phyloP scores from a whole-genome alignment of 768 basidiomycete genomes.

The Grammothele lineata region DNA sequence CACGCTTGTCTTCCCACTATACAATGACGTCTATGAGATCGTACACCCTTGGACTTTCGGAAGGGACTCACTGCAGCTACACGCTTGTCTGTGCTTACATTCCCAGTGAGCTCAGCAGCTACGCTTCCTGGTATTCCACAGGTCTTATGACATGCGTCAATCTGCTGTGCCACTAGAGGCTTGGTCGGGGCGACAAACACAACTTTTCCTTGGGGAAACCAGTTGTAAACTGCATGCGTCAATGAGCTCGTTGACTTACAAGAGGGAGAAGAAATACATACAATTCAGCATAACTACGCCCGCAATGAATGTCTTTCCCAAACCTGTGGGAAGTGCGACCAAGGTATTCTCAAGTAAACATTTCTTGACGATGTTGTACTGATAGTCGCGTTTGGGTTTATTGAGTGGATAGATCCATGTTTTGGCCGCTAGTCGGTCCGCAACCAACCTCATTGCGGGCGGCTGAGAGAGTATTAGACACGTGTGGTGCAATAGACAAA shows the following conservation, averaged over 20 bases:
- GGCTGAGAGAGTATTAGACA: no score
- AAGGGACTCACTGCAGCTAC: conserved; percentile 55
- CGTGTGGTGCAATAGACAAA: background rate
- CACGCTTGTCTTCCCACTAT: conserved; percentile 80
- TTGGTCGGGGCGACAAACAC: conserved; percentile 96
- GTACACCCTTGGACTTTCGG: no score
- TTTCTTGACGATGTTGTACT: conserved; percentile 85
- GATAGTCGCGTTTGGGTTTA: conserved; percentile 84
- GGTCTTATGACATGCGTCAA: conserved; percentile 86
- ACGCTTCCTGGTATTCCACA: conserved; percentile 91
- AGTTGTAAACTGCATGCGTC: conserved; percentile 66
- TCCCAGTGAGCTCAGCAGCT: conserved; percentile 84
- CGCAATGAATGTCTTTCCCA: conserved; percentile 98
- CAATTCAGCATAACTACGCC: conserved; percentile 96
- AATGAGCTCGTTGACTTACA: conserved; percentile 1
- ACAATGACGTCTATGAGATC: no score
- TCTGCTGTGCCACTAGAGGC: conserved; percentile 93
- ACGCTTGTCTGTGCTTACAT: conserved; percentile 50
- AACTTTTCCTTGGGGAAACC: conserved; percentile 90
- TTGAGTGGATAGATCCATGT: conserved; percentile 95
- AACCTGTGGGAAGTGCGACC: conserved; percentile 90
- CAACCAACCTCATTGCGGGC: conserved; percentile 69
- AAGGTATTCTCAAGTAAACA: conserved; percentile 91
- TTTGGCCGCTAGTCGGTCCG: conserved; percentile 73
- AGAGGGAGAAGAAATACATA: conserved; percentile 30